Percentiles rank a stretch among this genome's conserved stretches.
phyloP scores from a whole-genome alignment of 768 basidiomycete genomes.

The Daedaleopsis sinensis region DNA sequence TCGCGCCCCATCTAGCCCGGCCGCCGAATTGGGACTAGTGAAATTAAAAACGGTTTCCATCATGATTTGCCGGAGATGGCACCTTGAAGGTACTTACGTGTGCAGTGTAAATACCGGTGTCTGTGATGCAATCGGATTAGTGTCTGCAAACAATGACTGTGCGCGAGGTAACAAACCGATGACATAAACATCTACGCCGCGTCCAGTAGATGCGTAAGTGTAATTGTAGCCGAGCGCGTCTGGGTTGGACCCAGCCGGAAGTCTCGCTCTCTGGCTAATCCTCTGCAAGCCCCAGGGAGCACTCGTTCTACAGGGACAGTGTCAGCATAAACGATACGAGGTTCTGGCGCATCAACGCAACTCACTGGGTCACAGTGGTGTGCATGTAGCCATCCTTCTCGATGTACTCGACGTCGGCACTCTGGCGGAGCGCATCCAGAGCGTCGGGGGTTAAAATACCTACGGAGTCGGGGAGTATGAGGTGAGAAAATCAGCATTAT shows the following conservation, averaged over 20 bases:
- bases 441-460: constrained; percentile 19
- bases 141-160: background rate
- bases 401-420: constrained; percentile 25
- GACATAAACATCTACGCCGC: background rate
- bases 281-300: background rate
- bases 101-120: background rate
- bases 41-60: too few species aligned
- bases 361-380: constrained; percentile 19
- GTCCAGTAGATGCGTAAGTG: background rate
- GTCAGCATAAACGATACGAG: background rate
- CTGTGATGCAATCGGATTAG: background rate
- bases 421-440: constrained; percentile 23
- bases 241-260: background rate
- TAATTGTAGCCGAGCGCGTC: background rate
- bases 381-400: constrained; percentile 22
- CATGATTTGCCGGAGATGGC: too few species aligned
- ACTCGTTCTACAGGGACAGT: background rate
- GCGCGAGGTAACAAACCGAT: background rate
- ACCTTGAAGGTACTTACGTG: background rate
- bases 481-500: background rate
- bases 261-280: background rate
- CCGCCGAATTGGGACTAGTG: constrained; percentile 38
- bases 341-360: background rate
- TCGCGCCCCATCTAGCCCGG: constrained; percentile 44
- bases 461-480: background rate